Evolutionary conservation across 106 monocot genomes (phyloP).

Genomic region (Phalaenopsis equestris): DNA sequence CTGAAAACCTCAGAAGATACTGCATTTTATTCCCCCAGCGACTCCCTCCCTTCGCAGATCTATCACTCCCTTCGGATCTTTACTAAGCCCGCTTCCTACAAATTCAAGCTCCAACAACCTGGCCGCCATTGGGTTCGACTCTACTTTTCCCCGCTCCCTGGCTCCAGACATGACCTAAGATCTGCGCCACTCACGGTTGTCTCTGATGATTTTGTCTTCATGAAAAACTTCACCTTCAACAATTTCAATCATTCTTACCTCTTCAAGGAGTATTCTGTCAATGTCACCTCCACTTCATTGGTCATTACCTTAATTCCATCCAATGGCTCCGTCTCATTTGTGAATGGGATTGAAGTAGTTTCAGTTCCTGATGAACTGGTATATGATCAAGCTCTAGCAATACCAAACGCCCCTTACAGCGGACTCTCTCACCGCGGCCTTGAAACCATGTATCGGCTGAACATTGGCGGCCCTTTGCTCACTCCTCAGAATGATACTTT

Average conservation of each 20-base stretch:
- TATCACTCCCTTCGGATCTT: slow-evolving; percentile 54
- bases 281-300: slow-evolving; percentile 41
- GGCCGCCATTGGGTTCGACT: slow-evolving; percentile 56
- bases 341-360: slow-evolving; percentile 55
- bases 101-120: slow-evolving; percentile 36
- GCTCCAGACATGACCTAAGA: slow-evolving; percentile 25
- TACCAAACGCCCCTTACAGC: slow-evolving; percentile 41
- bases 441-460: slow-evolving; percentile 62
- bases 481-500: slow-evolving; percentile 54
- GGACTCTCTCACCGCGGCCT: slow-evolving; percentile 39
- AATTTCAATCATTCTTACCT: slow-evolving; percentile 40
- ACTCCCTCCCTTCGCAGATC: slow-evolving; percentile 32
- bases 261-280: slow-evolving; percentile 52
- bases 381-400: slow-evolving; percentile 40
- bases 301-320: slow-evolving; percentile 37
- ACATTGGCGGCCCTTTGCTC: slow-evolving; percentile 53
- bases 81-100: slow-evolving; percentile 24
- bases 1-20: slow-evolving; percentile 43
- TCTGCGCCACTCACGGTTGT: slow-evolving; percentile 34
- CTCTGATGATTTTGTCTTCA: slow-evolving; percentile 38
- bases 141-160: slow-evolving; percentile 36
- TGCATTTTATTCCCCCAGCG: slow-evolving; percentile 23
- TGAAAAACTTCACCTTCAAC: slow-evolving; percentile 56
- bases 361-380: slow-evolving; percentile 53
- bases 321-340: slow-evolving; percentile 44